phyloP scores from a whole-genome alignment of 148 eudicot species.

The Camellia granthamiana region DNA sequence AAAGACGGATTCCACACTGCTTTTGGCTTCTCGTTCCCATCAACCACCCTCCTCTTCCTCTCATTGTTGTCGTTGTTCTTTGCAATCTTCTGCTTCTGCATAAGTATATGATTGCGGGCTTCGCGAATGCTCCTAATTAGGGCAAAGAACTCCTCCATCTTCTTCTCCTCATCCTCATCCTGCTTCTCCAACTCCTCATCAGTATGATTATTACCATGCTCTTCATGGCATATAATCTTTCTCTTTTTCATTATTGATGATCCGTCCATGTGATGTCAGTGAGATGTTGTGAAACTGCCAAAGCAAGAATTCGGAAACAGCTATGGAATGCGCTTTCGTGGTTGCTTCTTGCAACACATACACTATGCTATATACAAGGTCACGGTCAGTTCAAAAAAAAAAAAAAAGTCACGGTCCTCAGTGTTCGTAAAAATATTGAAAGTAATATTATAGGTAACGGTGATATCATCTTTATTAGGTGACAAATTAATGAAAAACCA shows the following conservation, averaged over 20 bases:
- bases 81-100: not conserved
- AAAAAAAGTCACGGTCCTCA: too few relatives aligned
- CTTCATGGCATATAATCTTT: not conserved
- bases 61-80: not conserved
- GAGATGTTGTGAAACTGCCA: not conserved
- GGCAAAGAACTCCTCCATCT: conserved; percentile 9
- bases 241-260: not conserved
- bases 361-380: too few relatives aligned
- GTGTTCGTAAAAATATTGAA: too few relatives aligned
- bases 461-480: too few relatives aligned
- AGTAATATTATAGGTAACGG: too few relatives aligned
- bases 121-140: conserved; percentile 8
- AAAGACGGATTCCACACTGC: not conserved
- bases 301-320: not conserved
- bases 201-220: not conserved
- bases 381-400: too few relatives aligned
- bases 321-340: not conserved
- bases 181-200: not conserved
- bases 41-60: not conserved
- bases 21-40: not conserved
- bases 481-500: too few relatives aligned
- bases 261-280: not conserved
- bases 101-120: not conserved
- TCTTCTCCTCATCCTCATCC: conserved; percentile 2
- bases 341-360: not conserved